Evolutionary conservation across 495 filamentous ascomycete species (phyloP).

Genomic region (Chaetomium tenue): DNA sequence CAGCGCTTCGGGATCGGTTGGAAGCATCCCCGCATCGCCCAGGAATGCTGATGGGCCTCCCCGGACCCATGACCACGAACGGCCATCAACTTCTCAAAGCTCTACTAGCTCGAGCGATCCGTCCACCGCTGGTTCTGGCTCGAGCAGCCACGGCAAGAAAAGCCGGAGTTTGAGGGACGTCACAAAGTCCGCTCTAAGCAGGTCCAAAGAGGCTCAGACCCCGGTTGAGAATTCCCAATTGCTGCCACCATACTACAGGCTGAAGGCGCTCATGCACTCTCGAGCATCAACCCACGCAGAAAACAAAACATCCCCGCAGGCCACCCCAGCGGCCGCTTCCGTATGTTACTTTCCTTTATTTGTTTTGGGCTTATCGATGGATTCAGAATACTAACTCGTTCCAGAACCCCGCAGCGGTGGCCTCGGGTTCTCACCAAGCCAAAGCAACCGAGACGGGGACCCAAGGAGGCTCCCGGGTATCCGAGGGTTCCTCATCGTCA

Average conservation of each 20-base stretch:
- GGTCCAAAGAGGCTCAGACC: conserved; percentile 19
- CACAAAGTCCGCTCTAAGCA: conserved; percentile 29
- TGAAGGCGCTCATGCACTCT: conserved; percentile 26
- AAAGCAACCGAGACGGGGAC: conserved; percentile 21
- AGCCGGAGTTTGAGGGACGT: conserved; percentile 32
- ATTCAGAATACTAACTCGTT: background rate
- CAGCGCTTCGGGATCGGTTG: background rate
- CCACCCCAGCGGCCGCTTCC: background rate
- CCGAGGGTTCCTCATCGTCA: conserved; percentile 47
- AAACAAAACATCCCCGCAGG: background rate
- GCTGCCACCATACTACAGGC: conserved; percentile 19
- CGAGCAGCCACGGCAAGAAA: conserved; percentile 26
- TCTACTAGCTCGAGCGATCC: conserved; percentile 20
- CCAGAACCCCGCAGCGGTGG: conserved; percentile 1
- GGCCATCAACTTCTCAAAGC: conserved; percentile 19
- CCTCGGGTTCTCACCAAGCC: conserved; percentile 1
- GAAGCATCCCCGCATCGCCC: background rate
- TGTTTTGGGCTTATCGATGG: background rate
- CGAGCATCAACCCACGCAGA: conserved; percentile 10
- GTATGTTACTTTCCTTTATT: background rate
- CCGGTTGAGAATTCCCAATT: conserved; percentile 7
- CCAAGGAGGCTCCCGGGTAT: conserved; percentile 29
- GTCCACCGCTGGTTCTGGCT: conserved; percentile 23
- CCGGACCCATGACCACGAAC: background rate
- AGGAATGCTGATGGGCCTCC: background rate